phyloP scores from a whole-genome alignment of 371 early-diverging fungal genomes.

The Mucor mucedo region DNA sequence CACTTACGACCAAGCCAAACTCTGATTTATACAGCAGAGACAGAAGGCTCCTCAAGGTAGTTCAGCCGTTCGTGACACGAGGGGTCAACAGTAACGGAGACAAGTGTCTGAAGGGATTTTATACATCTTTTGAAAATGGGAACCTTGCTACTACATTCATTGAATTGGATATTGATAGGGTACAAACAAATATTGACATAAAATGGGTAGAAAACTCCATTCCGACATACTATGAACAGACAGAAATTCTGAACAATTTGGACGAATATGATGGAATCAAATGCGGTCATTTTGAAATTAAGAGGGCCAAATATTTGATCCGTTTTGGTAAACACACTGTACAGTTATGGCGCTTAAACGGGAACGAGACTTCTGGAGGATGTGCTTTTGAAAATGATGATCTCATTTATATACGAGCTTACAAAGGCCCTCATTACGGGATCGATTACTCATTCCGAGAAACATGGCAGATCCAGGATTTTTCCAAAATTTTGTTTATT shows the following conservation, averaged over 20 bases:
- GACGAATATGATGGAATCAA: background rate
- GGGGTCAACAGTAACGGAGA: background rate
- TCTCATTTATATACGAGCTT: constrained; percentile 15
- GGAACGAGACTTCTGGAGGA: background rate
- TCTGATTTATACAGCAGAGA: background rate
- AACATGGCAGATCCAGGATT: background rate
- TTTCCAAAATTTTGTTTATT: background rate
- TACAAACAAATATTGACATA: background rate
- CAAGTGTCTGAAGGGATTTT: background rate
- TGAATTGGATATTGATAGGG: background rate
- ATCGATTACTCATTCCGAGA: background rate
- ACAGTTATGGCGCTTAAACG: constrained; percentile 9
- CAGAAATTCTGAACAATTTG: constrained; percentile 1
- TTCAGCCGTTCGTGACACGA: background rate
- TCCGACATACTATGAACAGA: background rate
- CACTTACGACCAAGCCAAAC: background rate
- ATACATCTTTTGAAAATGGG: background rate
- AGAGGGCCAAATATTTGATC: background rate
- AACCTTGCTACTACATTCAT: background rate
- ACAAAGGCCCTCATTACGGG: constrained; percentile 1
- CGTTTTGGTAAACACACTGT: constrained; percentile 15
- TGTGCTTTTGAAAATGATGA: background rate
- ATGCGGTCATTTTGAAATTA: background rate
- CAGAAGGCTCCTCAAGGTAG: background rate
- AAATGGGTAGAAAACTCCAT: background rate